Evolutionary conservation across 768 basidiomycete species (phyloP), one percentile per base, ranked within the genome.

Genomic region (Galerina sulciceps): DNA sequence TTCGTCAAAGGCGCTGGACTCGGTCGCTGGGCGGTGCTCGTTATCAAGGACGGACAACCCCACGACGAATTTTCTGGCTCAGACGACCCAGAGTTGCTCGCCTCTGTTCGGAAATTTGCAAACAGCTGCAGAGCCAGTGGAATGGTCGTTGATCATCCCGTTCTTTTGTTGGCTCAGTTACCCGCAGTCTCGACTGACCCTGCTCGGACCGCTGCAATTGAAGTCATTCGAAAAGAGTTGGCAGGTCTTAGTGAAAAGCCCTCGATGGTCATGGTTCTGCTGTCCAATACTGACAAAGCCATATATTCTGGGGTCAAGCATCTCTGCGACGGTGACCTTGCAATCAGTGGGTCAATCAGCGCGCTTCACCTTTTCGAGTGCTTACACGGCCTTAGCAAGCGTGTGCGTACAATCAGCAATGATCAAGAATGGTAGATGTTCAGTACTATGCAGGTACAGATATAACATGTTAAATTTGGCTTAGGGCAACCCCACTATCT

Each of bases 251-350:
- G 26, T 31, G 60, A 53, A 18, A 82, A 77, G 60, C 89, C 89
- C 0, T 76, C 72, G 5, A 79, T 93, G 46, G 67, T 90, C 6
- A 72, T 94, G 42, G 84, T 90, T 10, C 66, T 94, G 22, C 75
- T 94, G 17, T 87, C 90, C 10, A 84, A 73, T 52, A 79, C 80
- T 3, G 92, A 94, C 73, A 90, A 89, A 47, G 86, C 81, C 62
- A 79, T 94, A 18, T 94, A 94, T 66, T 82, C 87, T 0, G 88
- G 88, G 5, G 78, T 94, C 69, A 93, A 94, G 72, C 82, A 83
- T 37, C 77, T 92, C 15, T 85, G 85, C 58, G 90, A 93, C 64
- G 80, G 85, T 44, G 67, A 78, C 48, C 68, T 92, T 55, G 92
- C 90, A 47, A 65, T 94, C 40, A 67, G 79, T 78, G 45, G 61